Conservation (phyloP, 163 green algal genomes). For the Scenedesmus sp. region DNA sequence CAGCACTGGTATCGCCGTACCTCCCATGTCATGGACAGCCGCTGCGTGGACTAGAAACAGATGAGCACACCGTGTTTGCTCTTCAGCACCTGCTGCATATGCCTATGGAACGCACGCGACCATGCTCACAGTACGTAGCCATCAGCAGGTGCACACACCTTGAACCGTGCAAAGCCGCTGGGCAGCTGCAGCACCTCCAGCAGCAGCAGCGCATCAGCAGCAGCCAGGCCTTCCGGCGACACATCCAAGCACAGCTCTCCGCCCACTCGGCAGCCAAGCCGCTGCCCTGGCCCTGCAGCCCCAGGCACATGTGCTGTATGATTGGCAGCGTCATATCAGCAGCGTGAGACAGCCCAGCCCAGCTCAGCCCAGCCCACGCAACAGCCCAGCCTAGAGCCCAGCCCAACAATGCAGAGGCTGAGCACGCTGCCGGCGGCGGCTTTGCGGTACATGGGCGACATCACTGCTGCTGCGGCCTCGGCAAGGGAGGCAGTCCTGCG, state of each 20-base stretch:
- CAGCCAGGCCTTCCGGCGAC: not conserved
- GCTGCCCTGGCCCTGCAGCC: constrained; percentile 17
- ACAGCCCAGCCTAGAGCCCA: no score
- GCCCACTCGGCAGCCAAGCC: constrained; percentile 26
- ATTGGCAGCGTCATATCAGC: no score
- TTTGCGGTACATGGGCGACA: constrained; percentile 22
- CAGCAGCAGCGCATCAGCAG: constrained; percentile 49
- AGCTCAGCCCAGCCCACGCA: no score
- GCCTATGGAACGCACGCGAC: no score
- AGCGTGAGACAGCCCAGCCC: no score
- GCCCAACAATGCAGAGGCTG: constrained; percentile 7
- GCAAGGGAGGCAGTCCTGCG: not conserved
- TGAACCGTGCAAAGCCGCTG: constrained; percentile 28
- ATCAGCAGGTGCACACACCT: constrained; percentile 33
- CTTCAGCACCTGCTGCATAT: no score
- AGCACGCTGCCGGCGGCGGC: not conserved
- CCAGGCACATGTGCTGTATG: no score
- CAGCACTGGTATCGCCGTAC: no score
- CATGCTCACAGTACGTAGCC: not conserved
- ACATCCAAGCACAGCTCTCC: constrained; percentile 49
- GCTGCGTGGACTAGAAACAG: no score
- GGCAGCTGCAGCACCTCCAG: constrained; percentile 53
- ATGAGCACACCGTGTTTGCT: no score
- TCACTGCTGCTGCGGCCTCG: not conserved
- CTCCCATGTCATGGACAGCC: no score